These are phyloP conservation scores for Sphaceloma murrayae DNA, from an alignment of 2,329 filamentous ascomycete genomes.

Conservation along the genomic window DNA sequence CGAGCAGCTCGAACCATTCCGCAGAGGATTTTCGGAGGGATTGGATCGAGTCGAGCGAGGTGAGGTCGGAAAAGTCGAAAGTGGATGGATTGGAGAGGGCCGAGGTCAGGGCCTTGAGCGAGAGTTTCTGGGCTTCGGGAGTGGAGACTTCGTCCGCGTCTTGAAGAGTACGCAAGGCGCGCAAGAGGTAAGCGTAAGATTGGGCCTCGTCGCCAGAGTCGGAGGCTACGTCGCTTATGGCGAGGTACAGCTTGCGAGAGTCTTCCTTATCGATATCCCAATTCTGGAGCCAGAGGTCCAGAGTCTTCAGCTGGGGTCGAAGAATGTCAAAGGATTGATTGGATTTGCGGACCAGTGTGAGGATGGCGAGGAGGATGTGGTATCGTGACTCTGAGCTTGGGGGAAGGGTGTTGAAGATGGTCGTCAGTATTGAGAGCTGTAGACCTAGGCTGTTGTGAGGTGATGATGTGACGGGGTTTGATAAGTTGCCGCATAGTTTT, in stretches of 20 bases:
- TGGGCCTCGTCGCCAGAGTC: slow-evolving; percentile 69
- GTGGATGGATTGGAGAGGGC: slow-evolving; percentile 57
- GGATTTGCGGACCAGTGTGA: slow-evolving; percentile 67
- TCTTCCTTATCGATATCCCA: slow-evolving; percentile 81
- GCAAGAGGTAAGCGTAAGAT: slow-evolving; percentile 61
- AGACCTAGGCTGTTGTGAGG: slow-evolving; percentile 76
- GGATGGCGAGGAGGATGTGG: slow-evolving; percentile 81
- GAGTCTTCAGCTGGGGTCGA: slow-evolving; percentile 69
- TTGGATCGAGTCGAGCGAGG: slow-evolving; percentile 66
- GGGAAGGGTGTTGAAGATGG: slow-evolving; percentile 89
- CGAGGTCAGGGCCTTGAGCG: slow-evolving; percentile 54
- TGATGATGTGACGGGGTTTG: slow-evolving; percentile 75
- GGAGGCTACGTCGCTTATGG: slow-evolving; percentile 69
- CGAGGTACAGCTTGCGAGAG: slow-evolving; percentile 72
- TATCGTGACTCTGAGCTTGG: slow-evolving; percentile 69
- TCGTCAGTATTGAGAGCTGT: slow-evolving; percentile 82
- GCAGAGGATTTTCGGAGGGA: slow-evolving; percentile 76
- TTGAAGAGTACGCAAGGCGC: slow-evolving; percentile 66
- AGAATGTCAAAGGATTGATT: slow-evolving; percentile 63
- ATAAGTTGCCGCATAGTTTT: slow-evolving; percentile 79
- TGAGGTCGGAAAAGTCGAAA: slow-evolving; percentile 65
- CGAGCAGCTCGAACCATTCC: slow-evolving; percentile 80
- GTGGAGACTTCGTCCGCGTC: slow-evolving; percentile 48
- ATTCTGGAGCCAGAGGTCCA: slow-evolving; percentile 69
- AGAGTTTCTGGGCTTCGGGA: slow-evolving; percentile 48